Base-by-base conservation (phyloP, 1,284 basidiomycete species). In the Melampsora americana region DNA sequence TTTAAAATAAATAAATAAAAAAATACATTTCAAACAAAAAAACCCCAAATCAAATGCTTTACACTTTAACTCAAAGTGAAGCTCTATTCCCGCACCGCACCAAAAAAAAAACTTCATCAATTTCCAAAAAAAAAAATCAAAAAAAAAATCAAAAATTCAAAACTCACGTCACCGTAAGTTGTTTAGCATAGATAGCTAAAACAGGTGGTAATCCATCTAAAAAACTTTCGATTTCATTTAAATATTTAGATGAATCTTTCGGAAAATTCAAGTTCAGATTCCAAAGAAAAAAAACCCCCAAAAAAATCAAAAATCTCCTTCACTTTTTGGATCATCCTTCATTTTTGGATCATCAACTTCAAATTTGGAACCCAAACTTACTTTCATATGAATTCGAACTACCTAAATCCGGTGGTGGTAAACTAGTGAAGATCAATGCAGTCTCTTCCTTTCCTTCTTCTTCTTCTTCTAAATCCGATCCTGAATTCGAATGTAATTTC, bases 121-220 rank as follows among this genome's bases (percentile, higher is more conserved):
- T 56, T 56, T 14, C 18, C 53, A 12, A 7, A 53, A 53, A 53
- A 53, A 53, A 53, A 56, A 56, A 23, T 56, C n/a, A n/a, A 56
- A 56, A 56, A 12, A 4, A 11, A 56, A 23, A 18, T 35, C 39
- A 42, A 42, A 42, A n/a, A n/a, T n/a, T 42, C 39, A 42, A 23
- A 16, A 66, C 64, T 28, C 50, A 73, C 71, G 71, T 73, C 0
- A 73, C 71, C 5, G 71, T 44, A 65, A 73, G 62, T 59, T 73
- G 61, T 66, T 73, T 73, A 50, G 71, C 71, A 44, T 73, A 66
- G 42, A 73, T 73, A 28, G 71, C 71, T 35, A 73, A 53, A 5
- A 73, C 71, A 50, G 71, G 71, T 0, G 71, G 71, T 23, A 73
- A 56, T 20, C 59, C 48, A 50, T 73, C 60, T 35, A 65, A 66